Percentiles rank a stretch among this genome's conserved stretches.
Evolutionary conservation across 73 alveolate genomes (phyloP).

Genomic region (Stentor roeselii): DNA sequence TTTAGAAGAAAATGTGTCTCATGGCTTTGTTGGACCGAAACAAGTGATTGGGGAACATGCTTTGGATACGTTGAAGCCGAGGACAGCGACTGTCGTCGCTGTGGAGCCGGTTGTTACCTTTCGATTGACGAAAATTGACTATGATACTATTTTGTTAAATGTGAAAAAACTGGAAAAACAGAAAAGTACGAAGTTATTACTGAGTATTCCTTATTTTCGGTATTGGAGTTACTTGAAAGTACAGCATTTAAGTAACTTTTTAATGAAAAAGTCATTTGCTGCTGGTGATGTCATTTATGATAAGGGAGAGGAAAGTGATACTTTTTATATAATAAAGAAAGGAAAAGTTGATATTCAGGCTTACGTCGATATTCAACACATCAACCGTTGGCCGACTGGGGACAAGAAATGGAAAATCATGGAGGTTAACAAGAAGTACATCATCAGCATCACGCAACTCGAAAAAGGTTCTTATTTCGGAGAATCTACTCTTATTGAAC

Average conservation of each 20-base stretch:
- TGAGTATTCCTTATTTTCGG: background rate
- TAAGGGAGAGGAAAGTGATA: background rate
- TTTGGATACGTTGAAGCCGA: background rate
- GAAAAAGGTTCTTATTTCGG: background rate
- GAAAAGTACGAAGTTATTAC: background rate
- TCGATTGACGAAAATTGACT: background rate
- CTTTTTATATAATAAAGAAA: background rate
- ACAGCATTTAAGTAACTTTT: background rate
- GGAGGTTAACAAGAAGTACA: background rate
- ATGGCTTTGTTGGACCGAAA: background rate
- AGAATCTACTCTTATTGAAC: background rate
- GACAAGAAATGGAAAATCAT: background rate
- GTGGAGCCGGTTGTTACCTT: background rate
- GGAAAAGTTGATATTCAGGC: background rate
- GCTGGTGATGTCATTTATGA: constrained; percentile 1
- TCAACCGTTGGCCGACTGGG: background rate
- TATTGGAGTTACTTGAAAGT: background rate
- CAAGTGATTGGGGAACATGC: background rate
- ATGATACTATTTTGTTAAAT: background rate
- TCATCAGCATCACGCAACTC: background rate
- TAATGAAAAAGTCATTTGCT: background rate
- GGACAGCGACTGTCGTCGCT: background rate
- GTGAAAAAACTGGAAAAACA: background rate
- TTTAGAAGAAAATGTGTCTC: background rate
- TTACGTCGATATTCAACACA: background rate